phyloP scores from a whole-genome alignment of 768 basidiomycete species.

The Boletus fagicola region DNA sequence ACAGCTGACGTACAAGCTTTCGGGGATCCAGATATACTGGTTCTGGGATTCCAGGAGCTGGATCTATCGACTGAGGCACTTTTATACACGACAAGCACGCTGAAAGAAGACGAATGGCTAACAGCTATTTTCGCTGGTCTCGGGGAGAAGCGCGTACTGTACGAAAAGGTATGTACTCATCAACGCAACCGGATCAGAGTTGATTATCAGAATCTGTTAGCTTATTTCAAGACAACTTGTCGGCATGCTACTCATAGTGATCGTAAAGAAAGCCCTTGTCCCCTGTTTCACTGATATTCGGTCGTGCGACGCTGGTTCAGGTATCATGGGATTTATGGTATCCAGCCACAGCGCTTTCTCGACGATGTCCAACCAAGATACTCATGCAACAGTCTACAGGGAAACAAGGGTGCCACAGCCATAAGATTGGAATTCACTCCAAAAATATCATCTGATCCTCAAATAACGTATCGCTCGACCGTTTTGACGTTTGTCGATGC shows the following conservation, averaged over 20 bases:
- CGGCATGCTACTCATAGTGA: conserved; percentile 72
- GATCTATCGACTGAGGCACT: conserved; percentile 78
- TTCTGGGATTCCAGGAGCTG: conserved; percentile 79
- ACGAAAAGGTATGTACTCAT: conserved; percentile 56
- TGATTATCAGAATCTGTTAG: conserved; percentile 35
- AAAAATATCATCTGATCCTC: conserved; percentile 23
- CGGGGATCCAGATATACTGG: conserved; percentile 62
- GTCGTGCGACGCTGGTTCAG: conserved; percentile 58
- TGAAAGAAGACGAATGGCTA: conserved; percentile 70
- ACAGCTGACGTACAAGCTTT: conserved; percentile 21
- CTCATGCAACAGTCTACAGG: conserved; percentile 40
- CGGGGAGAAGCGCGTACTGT: conserved; percentile 60
- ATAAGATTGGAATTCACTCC: conserved; percentile 60
- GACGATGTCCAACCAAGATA: background rate
- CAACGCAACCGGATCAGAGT: background rate
- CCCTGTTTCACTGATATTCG: conserved; percentile 53
- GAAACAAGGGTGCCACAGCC: conserved; percentile 81
- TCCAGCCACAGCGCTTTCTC: background rate
- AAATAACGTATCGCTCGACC: conserved; percentile 36
- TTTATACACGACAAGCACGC: conserved; percentile 61
- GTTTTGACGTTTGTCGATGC: conserved; percentile 75
- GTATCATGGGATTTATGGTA: conserved; percentile 80
- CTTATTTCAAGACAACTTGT: conserved; percentile 77
- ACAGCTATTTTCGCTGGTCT: conserved; percentile 63
- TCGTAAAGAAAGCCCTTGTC: conserved; percentile 55